Base-by-base conservation (phyloP, 202 grass and related monocot species). In the Zoysia matrella region DNA sequence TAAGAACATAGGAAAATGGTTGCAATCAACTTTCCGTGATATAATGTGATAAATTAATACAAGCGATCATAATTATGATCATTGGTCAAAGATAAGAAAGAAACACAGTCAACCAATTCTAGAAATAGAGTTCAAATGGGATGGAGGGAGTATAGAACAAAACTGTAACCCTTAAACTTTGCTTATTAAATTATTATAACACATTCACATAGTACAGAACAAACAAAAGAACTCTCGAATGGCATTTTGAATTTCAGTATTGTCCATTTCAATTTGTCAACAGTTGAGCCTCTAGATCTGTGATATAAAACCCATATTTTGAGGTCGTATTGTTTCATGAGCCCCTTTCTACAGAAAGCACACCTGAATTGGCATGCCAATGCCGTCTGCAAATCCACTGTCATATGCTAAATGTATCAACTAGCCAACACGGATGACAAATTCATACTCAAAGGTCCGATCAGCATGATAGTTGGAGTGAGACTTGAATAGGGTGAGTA, bases 21-120 rank as follows among this genome's bases (percentile, higher is more conserved):
- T 55, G 15, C 53, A 71, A 79, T 39, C 22, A 81, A 70, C 49
- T 54, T 75, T 54, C 22, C 22, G 22, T 22, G 22, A 44, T 40
- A 50, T 52, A 11, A 54, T 47, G 52, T 53, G 52, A 62, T 5
- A 64, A 47, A 61, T 36, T 61, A 61, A 69, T 49, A 79, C 46
- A 18, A 63, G 14, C 60, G 47, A 76, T 47, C 53, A 47, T 15
- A 45, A 46, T 36, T 45, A 44, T 4, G 7, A 16, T 58, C 10
- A 14, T 22, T 22, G 22, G 22, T 22, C 22, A 22, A 22, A 22
- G 22, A 22, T 22, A 22, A 22, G 22, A 22, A 22, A 22, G 22
- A 22, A 22, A 22, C 22, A 22, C 22, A 22, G 22, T 22, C 52
- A 55, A 13, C 22, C 1, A 3, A 22, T 60, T 46, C 42, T 51